Evolutionary conservation across 345 rosid species (phyloP), one percentile per base, ranked within the genome.

Genomic region (Hevea brasiliensis): DNA sequence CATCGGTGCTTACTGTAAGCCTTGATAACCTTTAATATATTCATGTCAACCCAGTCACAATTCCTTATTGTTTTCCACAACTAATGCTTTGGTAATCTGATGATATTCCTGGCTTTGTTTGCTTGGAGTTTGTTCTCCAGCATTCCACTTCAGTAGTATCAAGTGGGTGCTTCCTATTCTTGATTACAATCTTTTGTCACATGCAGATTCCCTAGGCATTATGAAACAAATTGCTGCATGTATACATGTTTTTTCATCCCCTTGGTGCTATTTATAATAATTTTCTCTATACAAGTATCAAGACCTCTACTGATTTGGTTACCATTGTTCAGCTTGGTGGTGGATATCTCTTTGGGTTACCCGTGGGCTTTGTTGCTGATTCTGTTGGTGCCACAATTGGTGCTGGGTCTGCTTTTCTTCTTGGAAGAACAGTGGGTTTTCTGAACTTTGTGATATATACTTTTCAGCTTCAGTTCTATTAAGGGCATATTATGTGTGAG

Each of bases 321-420:
- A 76, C 37, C 77, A 54, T 83, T 65, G 77, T 86, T 63, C 88
- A 95, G 99, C 88, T 95, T 73, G 99, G 99, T 72, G 99, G 99
- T 64, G 99, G 99, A 63, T 95, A 95, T 83, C 96, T 95, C 79
- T 95, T 91, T 77, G 99, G 99, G 53, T 84, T 92, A 66, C 96
- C 94, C 18, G 81, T 92, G 80, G 99, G 99, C 48, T 92, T 95
- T 77, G 78, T 95, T 73, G 94, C 97, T 4, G 99, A 95, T 86
- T 95, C 99, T 11, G 81, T 95, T 40, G 99, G 99, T 61, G 97
- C 98, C 61, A 87, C 97, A 21, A 50, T 91, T 74, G 99, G 99
- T 65, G 90, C 99, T 3, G 94, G 92, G 66, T 96, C 98, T 73
- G 99, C 99, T 55, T 95, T 95, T 77, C 84, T 95, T 80, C 88